Percentiles rank a stretch among this genome's conserved stretches.
These are phyloP conservation scores for Effrenium voratum DNA, from an alignment of 73 alveolate species.

Conservation along the genomic window DNA sequence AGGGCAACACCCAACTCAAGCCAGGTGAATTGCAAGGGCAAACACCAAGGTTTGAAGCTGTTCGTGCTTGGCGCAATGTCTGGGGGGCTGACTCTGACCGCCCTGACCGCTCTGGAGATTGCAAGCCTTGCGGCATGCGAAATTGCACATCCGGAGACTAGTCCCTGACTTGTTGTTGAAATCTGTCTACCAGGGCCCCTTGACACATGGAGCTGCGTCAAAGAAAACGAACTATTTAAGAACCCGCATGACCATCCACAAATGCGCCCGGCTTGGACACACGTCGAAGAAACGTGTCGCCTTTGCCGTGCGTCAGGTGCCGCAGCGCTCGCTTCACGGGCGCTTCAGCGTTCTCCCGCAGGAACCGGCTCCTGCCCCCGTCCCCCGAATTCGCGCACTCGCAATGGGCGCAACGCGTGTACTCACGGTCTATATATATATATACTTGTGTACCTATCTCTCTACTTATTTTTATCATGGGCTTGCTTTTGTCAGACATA, in stretches of 20 bases:
- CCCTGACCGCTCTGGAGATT: slow-evolving; percentile 38
- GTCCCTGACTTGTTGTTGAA: too few relatives aligned
- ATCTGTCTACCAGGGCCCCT: too few relatives aligned
- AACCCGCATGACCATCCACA: too few relatives aligned
- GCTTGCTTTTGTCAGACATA: background rate
- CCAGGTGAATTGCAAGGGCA: background rate
- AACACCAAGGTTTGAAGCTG: too few relatives aligned
- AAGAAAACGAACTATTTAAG: too few relatives aligned
- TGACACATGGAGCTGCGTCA: too few relatives aligned
- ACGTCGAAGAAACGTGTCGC: too few relatives aligned
- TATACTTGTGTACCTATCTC: too few relatives aligned
- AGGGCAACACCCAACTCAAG: background rate
- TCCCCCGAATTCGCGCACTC: background rate
- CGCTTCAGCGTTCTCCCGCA: slow-evolving; percentile 32
- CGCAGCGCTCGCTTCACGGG: slow-evolving; percentile 67
- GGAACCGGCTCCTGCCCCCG: slow-evolving; percentile 50
- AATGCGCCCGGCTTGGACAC: too few relatives aligned
- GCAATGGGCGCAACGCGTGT: background rate
- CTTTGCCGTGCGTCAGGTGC: slow-evolving; percentile 60
- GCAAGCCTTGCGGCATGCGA: too few relatives aligned
- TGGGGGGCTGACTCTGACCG: background rate
- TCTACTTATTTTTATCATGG: background rate
- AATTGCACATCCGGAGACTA: too few relatives aligned
- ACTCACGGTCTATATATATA: too few relatives aligned
- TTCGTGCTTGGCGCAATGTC: background rate